These are phyloP conservation scores for Anthoceros angustus DNA, from an alignment of 225 moss, liverwort and hornwort species.

Conservation along the genomic window DNA sequence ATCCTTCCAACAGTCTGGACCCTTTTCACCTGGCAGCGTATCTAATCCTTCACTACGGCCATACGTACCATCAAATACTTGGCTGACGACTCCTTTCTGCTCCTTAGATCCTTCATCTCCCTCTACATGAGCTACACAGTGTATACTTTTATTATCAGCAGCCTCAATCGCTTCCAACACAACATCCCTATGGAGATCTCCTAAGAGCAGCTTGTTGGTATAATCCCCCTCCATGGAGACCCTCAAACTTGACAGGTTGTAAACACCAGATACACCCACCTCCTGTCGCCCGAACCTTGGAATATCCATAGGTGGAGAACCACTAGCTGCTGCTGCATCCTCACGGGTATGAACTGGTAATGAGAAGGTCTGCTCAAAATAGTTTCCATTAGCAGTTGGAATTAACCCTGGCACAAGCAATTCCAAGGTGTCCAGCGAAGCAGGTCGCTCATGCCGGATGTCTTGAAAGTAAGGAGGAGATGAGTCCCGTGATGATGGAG, in stretches of 20 bases:
- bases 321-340: conserved; percentile 16
- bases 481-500: conserved; percentile 56
- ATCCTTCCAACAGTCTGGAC: not conserved
- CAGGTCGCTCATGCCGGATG: conserved; percentile 25
- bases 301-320: conserved; percentile 40
- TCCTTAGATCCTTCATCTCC: not conserved
- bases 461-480: conserved; percentile 52
- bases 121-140: not conserved
- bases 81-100: not conserved
- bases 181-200: conserved; percentile 8
- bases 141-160: not conserved
- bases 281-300: conserved; percentile 37
- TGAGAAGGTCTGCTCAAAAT: conserved; percentile 23
- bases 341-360: conserved; percentile 17
- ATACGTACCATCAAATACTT: not conserved
- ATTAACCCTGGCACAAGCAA: conserved; percentile 22
- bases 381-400: conserved; percentile 26
- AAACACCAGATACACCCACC: conserved; percentile 16
- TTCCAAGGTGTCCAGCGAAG: conserved; percentile 17
- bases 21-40: not conserved
- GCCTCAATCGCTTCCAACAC: not conserved
- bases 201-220: conserved; percentile 10
- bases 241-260: conserved; percentile 11
- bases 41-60: not conserved
- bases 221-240: conserved; percentile 9